phyloP scores from a whole-genome alignment of 345 rosid genomes.

The Melaleuca alternifolia region DNA sequence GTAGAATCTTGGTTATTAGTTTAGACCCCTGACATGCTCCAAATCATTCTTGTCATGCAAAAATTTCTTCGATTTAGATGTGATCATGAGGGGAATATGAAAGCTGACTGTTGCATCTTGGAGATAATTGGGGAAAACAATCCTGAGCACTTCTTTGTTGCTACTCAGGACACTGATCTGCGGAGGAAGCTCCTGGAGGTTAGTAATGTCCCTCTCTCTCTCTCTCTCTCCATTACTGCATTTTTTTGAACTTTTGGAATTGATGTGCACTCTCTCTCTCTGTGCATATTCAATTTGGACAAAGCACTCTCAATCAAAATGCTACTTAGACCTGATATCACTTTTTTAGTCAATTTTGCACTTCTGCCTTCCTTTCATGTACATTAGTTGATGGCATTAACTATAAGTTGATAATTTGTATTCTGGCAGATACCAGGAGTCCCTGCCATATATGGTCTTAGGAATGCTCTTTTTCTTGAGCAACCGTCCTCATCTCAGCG shows the following conservation, averaged over 20 bases:
- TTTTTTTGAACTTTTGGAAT: neutral
- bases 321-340: neutral
- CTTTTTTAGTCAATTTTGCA: neutral
- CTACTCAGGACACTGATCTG: constrained; percentile 67
- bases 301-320: neutral
- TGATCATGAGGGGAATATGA: constrained; percentile 54
- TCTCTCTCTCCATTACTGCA: neutral
- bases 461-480: constrained; percentile 69
- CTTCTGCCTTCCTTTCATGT: neutral
- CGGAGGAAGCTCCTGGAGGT: constrained; percentile 68
- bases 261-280: neutral
- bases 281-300: neutral
- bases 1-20: neutral
- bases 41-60: neutral
- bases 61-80: constrained; percentile 37
- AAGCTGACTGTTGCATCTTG: constrained; percentile 60
- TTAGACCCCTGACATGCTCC: neutral
- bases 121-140: constrained; percentile 56
- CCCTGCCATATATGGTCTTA: constrained; percentile 68
- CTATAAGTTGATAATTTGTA: neutral
- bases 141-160: constrained; percentile 73
- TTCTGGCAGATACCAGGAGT: constrained; percentile 59
- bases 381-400: neutral
- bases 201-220: neutral
- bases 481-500: constrained; percentile 71